Conservation (phyloP, 192 early-diverging fungal genomes). For the Pecoramyces ruminantium region DNA sequence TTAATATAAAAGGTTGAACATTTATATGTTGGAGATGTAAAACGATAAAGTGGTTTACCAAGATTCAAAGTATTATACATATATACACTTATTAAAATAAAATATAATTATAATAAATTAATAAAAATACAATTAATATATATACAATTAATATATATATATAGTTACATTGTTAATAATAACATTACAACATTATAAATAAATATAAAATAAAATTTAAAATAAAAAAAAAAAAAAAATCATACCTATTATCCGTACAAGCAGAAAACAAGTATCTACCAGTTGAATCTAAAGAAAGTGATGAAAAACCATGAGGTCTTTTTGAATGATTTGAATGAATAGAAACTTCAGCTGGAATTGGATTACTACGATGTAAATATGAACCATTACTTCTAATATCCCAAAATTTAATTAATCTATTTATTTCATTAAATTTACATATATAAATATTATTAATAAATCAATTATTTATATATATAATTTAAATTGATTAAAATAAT, state of each 20-base stretch:
- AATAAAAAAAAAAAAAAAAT: neutral
- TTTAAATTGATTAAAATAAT: constrained; percentile 8
- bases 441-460: no score
- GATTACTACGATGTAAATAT: constrained; percentile 16
- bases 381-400: constrained; percentile 42
- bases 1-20: constrained; percentile 52
- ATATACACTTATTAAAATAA: constrained; percentile 28
- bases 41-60: constrained; percentile 22
- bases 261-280: constrained; percentile 53
- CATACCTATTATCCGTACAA: constrained; percentile 50
- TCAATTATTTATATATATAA: no score
- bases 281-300: constrained; percentile 38
- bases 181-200: no score
- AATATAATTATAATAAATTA: no score
- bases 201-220: no score
- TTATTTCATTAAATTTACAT: no score
- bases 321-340: constrained; percentile 12
- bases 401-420: constrained; percentile 60
- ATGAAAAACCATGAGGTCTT: constrained; percentile 31
- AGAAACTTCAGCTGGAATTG: constrained; percentile 15
- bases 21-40: constrained; percentile 33
- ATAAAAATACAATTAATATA: no score
- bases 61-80: constrained; percentile 44
- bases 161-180: no score
- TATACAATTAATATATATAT: no score